Percentiles rank a stretch among this genome's conserved stretches.
These are phyloP conservation scores for Bacterosira constricta DNA, from an alignment of 108 stramenopile species.

Conservation along the genomic window DNA sequence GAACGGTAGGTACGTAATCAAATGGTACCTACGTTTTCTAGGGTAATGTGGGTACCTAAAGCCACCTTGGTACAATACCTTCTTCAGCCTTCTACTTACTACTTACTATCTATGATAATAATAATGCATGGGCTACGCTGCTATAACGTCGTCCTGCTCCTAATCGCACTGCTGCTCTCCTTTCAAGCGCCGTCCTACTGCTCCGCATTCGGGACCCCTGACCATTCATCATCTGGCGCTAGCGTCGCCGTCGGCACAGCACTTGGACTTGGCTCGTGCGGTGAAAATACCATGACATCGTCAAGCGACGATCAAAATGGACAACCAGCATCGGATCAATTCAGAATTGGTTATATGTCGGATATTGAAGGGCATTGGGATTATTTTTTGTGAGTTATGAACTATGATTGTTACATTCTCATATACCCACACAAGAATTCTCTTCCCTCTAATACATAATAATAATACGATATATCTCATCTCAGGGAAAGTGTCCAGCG, in stretches of 20 bases:
- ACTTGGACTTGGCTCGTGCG: conserved; percentile 1
- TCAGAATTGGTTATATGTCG: conserved; percentile 55
- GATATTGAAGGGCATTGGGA: conserved; percentile 66
- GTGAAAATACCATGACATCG: not conserved
- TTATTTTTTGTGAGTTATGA: conserved; percentile 40
- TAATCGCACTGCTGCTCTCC: not conserved
- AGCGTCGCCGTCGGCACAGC: too few relatives aligned
- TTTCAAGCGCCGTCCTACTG: not conserved
- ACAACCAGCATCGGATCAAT: not conserved
- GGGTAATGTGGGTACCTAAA: too few relatives aligned
- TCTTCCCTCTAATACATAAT: not conserved
- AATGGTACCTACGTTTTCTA: too few relatives aligned
- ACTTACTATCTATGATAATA: too few relatives aligned
- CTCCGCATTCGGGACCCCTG: not conserved
- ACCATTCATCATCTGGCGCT: not conserved
- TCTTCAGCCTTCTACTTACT: too few relatives aligned
- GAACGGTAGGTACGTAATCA: too few relatives aligned
- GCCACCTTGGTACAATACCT: too few relatives aligned
- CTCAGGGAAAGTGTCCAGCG: conserved; percentile 40
- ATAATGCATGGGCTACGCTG: not conserved
- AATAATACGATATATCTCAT: not conserved
- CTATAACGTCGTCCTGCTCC: not conserved
- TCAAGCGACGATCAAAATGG: not conserved
- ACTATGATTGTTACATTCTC: not conserved
- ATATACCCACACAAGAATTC: not conserved